Conservation (phyloP, 768 basidiomycete species). For the Coprinopsis sp. region DNA sequence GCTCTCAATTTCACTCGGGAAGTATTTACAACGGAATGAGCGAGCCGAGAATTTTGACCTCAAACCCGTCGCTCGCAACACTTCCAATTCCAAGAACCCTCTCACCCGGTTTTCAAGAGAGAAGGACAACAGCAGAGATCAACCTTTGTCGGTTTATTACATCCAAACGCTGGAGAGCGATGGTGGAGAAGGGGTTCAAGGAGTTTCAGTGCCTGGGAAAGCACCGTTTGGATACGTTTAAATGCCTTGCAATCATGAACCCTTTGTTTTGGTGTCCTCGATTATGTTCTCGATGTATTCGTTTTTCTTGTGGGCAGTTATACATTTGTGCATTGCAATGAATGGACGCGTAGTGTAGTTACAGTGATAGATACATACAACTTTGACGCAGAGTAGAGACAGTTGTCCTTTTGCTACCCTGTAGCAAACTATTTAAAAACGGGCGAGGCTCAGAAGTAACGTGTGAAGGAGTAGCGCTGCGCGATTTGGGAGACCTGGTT, state of each 20-base stretch:
- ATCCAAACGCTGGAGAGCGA: constrained; percentile 4
- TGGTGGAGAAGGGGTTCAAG: background rate
- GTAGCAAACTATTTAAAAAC: background rate
- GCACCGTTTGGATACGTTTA: background rate
- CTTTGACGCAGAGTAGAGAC: too few relatives aligned
- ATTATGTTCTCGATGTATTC: too few relatives aligned
- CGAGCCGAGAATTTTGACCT: constrained; percentile 8
- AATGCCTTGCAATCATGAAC: too few relatives aligned
- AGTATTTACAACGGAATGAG: constrained; percentile 31
- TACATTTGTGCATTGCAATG: background rate
- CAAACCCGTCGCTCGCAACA: too few relatives aligned
- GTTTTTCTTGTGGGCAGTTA: too few relatives aligned
- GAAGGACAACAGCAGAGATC: too few relatives aligned
- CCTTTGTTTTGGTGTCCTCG: too few relatives aligned
- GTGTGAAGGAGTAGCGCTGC: background rate
- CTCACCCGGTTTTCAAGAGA: too few relatives aligned
- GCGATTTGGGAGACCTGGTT: background rate
- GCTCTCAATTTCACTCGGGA: constrained; percentile 35
- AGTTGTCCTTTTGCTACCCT: background rate
- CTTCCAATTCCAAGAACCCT: too few relatives aligned
- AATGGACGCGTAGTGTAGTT: too few relatives aligned
- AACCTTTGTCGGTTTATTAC: constrained; percentile 5
- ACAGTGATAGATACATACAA: too few relatives aligned
- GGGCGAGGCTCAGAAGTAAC: background rate
- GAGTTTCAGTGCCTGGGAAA: background rate